Percentiles rank a stretch among this genome's conserved stretches.
These are phyloP conservation scores for Cryphonectria radicalis DNA, from an alignment of 2,329 filamentous ascomycete species.

Conservation along the genomic window DNA sequence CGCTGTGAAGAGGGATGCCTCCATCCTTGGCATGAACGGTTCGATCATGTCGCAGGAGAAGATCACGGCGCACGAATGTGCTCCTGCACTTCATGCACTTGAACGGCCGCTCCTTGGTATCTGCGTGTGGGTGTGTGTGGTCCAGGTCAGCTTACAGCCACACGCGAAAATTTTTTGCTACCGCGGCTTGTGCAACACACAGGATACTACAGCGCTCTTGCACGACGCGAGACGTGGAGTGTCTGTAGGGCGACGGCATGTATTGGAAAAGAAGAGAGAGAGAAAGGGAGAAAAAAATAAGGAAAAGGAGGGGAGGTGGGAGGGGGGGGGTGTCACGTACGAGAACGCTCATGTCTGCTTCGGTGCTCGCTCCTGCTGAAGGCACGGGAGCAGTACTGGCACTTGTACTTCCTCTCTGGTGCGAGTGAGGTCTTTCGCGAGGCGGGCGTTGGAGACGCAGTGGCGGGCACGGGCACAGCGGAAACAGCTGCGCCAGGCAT, in stretches of 20 bases:
- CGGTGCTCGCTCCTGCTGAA: slow-evolving; percentile 98
- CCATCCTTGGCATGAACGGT: slow-evolving; percentile 99
- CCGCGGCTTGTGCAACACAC: slow-evolving; percentile 22
- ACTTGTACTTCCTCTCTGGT: slow-evolving; percentile 99
- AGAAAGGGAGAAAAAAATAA: too few relatives aligned
- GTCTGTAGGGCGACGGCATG: neutral
- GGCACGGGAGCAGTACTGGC: slow-evolving; percentile 96
- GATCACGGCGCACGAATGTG: slow-evolving; percentile 96
- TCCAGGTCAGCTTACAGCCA: slow-evolving; percentile 14
- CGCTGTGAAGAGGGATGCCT: slow-evolving; percentile 89
- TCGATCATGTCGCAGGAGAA: slow-evolving; percentile 94
- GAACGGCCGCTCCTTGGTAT: slow-evolving; percentile 98
- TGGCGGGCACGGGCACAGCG: slow-evolving; percentile 62
- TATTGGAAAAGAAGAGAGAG: too few relatives aligned
- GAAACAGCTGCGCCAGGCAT: slow-evolving; percentile 72
- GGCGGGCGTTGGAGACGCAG: slow-evolving; percentile 65
- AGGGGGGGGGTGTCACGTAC: slow-evolving; percentile 66
- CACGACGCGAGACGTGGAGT: too few relatives aligned
- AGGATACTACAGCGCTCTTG: neutral
- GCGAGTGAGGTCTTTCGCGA: slow-evolving; percentile 76
- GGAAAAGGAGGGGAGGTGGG: neutral
- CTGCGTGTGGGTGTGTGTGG: slow-evolving; percentile 53
- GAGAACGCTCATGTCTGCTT: slow-evolving; percentile 94
- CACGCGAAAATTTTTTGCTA: slow-evolving; percentile 2
- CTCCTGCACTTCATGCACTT: slow-evolving; percentile 98